Base-by-base conservation (phyloP, 495 filamentous ascomycete species). In the Arthonia radiata region DNA sequence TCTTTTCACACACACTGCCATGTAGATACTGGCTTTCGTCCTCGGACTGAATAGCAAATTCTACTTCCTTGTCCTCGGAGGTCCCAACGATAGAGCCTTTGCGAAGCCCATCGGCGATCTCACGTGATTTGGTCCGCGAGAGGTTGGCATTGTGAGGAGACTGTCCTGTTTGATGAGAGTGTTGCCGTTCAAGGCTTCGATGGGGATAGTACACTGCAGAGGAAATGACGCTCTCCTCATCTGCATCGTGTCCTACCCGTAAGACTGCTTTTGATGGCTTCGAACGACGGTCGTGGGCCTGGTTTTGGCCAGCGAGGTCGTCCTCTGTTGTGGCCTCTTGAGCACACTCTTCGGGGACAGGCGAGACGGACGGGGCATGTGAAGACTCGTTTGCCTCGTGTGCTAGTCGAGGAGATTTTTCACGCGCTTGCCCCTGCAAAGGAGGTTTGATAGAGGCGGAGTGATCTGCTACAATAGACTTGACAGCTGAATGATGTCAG, bases 131-230 rank as follows among this genome's bases (percentile, higher is more conserved):
- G n/a, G n/a, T n/a, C 36, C 36, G 35, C 22, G 35, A 30, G 29
- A 43, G 25, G 26, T 47, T 38, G 25, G 39, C 28, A 24, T 27
- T 25, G 27, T 27, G 33, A 45, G 44, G 34, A 45, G 26, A 37
- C 52, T 36, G 43, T 46, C 34, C 37, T 39, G 19, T 40, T 44
- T 37, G 30, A 30, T 32, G 31, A 41, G 19, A 7, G 19, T 11
- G 19, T 24, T 31, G 28, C 12, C 24, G 13, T 6, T 18, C 18
- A 10, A 4, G 7, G n/a, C 19, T 15, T 15, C 75, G 67, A 52
- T 94, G 86, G 12, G 86, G 86, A 35, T 86, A 64, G 46, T 94
- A 97, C 28, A 91, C 56, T 7, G 83, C 83, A 22, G 83, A 93
- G 5, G 76, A 82, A 25, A 97, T 93, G 45, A 91, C 78, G 41